Evolutionary conservation across 257 asterid genomes (phyloP), one percentile per base, ranked within the genome.

Genomic region (Solanum pennellii): DNA sequence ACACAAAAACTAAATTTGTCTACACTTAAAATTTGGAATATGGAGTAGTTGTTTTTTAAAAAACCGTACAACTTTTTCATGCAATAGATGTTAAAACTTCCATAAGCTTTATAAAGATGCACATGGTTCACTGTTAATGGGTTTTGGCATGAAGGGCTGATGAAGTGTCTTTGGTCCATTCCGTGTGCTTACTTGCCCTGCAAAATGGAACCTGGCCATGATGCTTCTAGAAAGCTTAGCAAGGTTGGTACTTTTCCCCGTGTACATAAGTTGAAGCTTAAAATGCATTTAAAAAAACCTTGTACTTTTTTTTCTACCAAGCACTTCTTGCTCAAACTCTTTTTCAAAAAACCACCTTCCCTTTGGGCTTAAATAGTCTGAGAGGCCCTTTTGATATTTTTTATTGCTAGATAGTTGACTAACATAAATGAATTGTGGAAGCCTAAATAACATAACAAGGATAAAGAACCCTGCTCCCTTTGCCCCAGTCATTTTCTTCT

Each of bases 131-230:
- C 85, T 47, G 13, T 47, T 80, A 44, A 29, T 80, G 85, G 68
- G 44, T 80, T 80, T 80, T 80, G 42, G 68, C 69, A 47, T 80
- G 85, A 49, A 80, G 66, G 85, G 69, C 3, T 20, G 69, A 80
- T 80, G 85, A 80, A 80, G 44, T 80, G 85, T 80, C 85, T 80
- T 80, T 80, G 85, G 85, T 80, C 85, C 85, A 80, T 47, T 80
- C 85, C 85, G 42, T 80, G 85, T 23, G 85, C 69, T 47, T 80
- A 47, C 85, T 80, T 80, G 69, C 85, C 85, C 56, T 80, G 44
- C 85, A 80, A 80, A 80, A 27, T 80, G 85, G 27, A 80, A 47
- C 69, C 45, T 47, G 44, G 29, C 6, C 44, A 49, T 80, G 68
- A 80, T 49, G 44, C 69, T 47, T 47, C 85, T 80, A 47, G 44